phyloP scores from a whole-genome alignment of 129 eudicot genomes.

The Apium graveolens region DNA sequence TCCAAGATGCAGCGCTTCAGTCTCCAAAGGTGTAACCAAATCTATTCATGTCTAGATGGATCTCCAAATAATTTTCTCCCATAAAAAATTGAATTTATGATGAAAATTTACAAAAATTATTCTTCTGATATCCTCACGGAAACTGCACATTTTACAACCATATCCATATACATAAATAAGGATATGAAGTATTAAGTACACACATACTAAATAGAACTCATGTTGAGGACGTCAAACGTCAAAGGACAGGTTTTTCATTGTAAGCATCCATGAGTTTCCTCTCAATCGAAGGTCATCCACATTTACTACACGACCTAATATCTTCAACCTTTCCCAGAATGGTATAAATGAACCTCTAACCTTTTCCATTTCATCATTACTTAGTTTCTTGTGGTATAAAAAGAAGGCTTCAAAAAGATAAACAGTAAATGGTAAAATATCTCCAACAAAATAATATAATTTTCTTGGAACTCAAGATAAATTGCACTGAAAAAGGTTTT shows the following conservation, averaged over 20 bases:
- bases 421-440: not conserved
- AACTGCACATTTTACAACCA: not conserved
- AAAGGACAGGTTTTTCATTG: no score
- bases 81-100: conserved; percentile 12
- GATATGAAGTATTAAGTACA: not conserved
- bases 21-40: no score
- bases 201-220: conserved; percentile 73
- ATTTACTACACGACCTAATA: conserved; percentile 81
- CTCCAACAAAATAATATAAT: no score
- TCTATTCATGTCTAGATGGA: conserved; percentile 92
- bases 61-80: conserved; percentile 89
- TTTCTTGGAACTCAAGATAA: no score
- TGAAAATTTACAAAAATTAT: not conserved
- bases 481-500: no score
- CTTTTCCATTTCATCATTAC: conserved; percentile 76
- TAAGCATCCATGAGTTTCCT: conserved; percentile 89
- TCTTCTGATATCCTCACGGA: not conserved
- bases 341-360: conserved; percentile 72
- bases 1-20: no score
- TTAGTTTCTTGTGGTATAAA: conserved; percentile 41
- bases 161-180: not conserved
- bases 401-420: conserved; percentile 5
- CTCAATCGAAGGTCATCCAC: conserved; percentile 87
- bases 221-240: conserved; percentile 99
- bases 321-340: conserved; percentile 84